Evolutionary conservation across 2,329 filamentous ascomycete genomes (phyloP).

Genomic region (Fusarium piperis): DNA sequence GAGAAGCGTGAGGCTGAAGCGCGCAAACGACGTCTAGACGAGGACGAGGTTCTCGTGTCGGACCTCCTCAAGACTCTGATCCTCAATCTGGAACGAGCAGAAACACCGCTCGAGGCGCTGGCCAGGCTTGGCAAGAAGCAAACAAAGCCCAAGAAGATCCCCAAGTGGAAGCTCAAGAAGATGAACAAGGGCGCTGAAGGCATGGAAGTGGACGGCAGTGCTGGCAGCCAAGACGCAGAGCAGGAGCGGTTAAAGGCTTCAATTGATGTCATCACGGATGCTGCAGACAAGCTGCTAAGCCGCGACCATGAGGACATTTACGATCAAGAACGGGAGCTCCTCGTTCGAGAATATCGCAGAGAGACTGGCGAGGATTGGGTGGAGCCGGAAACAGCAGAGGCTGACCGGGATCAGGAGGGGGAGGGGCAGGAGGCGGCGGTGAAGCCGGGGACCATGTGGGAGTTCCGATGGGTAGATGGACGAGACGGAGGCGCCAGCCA

Average conservation of each 20-base stretch:
- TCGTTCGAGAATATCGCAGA: slow-evolving; percentile 83
- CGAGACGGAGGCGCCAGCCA: slow-evolving; percentile 81
- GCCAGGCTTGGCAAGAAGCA: slow-evolving; percentile 79
- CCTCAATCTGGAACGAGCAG: slow-evolving; percentile 75
- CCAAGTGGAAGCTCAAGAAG: slow-evolving; percentile 77
- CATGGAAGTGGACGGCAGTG: slow-evolving; percentile 75
- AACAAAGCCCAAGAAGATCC: slow-evolving; percentile 66
- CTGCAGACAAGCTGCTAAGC: slow-evolving; percentile 86
- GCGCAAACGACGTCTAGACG: slow-evolving; percentile 73
- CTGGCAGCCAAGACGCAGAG: slow-evolving; percentile 67
- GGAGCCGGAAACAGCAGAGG: slow-evolving; percentile 53
- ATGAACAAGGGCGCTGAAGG: slow-evolving; percentile 61
- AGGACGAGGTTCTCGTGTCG: slow-evolving; percentile 78
- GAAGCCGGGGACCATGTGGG: slow-evolving; percentile 65
- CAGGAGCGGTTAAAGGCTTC: slow-evolving; percentile 75
- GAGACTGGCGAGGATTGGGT: slow-evolving; percentile 90
- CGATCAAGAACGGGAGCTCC: slow-evolving; percentile 83
- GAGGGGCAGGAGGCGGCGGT: slow-evolving; percentile 22
- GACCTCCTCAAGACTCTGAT: slow-evolving; percentile 82
- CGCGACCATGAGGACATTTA: slow-evolving; percentile 91
- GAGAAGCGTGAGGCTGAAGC: slow-evolving; percentile 84
- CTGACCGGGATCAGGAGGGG: slow-evolving; percentile 35
- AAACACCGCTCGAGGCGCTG: slow-evolving; percentile 89
- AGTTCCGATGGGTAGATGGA: slow-evolving; percentile 92
- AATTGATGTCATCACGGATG: slow-evolving; percentile 86